Conservation (phyloP, 1,284 basidiomycete genomes). For the Malassezia globosa region DNA sequence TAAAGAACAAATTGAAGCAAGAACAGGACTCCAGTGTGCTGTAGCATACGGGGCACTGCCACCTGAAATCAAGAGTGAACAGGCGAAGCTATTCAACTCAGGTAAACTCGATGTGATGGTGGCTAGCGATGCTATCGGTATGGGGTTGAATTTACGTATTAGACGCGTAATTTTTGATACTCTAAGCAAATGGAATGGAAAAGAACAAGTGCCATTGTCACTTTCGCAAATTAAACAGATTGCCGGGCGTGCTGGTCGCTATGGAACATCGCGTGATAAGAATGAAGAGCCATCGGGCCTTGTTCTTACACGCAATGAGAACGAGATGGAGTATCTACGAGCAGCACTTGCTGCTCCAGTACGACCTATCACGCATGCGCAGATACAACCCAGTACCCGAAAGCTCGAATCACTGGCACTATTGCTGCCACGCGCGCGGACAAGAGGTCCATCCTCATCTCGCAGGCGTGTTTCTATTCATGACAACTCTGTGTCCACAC, state of each 20-base stretch:
- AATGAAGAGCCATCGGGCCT: slow-evolving; percentile 25
- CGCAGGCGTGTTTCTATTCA: slow-evolving; percentile 36
- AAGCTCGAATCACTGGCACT: slow-evolving; percentile 47
- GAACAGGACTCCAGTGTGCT: slow-evolving; percentile 65
- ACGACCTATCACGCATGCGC: slow-evolving; percentile 50
- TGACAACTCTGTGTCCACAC: slow-evolving; percentile 44
- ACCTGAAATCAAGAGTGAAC: slow-evolving; percentile 75
- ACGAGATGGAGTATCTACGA: slow-evolving; percentile 59
- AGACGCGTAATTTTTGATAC: slow-evolving; percentile 73
- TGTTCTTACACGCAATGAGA: slow-evolving; percentile 58
- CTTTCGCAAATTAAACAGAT: slow-evolving; percentile 87
- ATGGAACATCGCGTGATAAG: slow-evolving; percentile 52
- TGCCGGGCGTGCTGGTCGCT: slow-evolving; percentile 86
- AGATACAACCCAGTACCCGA: slow-evolving; percentile 46
- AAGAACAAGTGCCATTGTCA: slow-evolving; percentile 54
- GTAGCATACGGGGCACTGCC: slow-evolving; percentile 81
- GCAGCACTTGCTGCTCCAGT: slow-evolving; percentile 50
- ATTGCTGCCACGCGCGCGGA: slow-evolving; percentile 46
- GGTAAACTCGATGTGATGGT: slow-evolving; percentile 74
- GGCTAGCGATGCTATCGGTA: slow-evolving; percentile 84
- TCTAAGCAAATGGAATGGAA: slow-evolving; percentile 65
- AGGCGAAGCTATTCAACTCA: slow-evolving; percentile 78
- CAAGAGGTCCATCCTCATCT: slow-evolving; percentile 8
- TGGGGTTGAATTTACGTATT: slow-evolving; percentile 94
- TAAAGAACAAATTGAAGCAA: slow-evolving; percentile 62